A percentile compares a stretch with the other conserved stretches of the same genome.
These are phyloP conservation scores for Barnettozyma botsteinii DNA, from an alignment of 805 yeast genomes.

Conservation along the genomic window DNA sequence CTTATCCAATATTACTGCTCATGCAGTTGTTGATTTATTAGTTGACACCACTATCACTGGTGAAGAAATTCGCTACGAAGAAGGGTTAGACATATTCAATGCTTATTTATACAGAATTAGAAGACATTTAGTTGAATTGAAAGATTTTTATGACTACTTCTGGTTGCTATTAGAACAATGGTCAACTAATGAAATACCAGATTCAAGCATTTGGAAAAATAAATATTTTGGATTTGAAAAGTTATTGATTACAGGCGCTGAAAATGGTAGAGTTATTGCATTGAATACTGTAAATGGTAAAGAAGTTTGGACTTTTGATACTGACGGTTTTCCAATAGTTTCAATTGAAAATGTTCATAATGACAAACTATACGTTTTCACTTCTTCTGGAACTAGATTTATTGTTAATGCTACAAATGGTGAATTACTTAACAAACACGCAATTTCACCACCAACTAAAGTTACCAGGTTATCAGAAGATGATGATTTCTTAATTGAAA, in stretches of 20 bases:
- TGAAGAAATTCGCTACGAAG: constrained; percentile 30
- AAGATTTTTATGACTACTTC: constrained; percentile 10
- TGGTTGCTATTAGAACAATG: constrained; percentile 11
- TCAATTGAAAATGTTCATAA: constrained; percentile 20
- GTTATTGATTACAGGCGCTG: constrained; percentile 35
- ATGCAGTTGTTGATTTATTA: constrained; percentile 25
- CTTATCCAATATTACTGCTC: constrained; percentile 32
- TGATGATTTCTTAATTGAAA: constrained; percentile 16
- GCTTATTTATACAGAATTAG: constrained; percentile 30
- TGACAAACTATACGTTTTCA: constrained; percentile 14
- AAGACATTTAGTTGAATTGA: constrained; percentile 23
- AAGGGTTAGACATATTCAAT: constrained; percentile 21
- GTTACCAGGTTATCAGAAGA: constrained; percentile 14
- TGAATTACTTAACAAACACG: constrained; percentile 13
- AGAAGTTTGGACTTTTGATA: constrained; percentile 33
- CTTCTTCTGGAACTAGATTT: constrained; percentile 18
- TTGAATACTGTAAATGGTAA: constrained; percentile 37
- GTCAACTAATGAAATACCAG: constrained; percentile 11
- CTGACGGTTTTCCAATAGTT: constrained; percentile 20
- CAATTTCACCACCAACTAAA: constrained; percentile 11
- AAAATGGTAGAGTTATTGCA: constrained; percentile 37
- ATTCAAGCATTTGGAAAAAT: constrained; percentile 7
- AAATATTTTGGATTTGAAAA: constrained; percentile 43
- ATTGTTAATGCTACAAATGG: constrained; percentile 28
- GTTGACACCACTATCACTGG: constrained; percentile 19